Percentiles rank a stretch among this genome's conserved stretches.
phyloP scores from a whole-genome alignment of 495 filamentous ascomycete species.

The Talaromyces liani region DNA sequence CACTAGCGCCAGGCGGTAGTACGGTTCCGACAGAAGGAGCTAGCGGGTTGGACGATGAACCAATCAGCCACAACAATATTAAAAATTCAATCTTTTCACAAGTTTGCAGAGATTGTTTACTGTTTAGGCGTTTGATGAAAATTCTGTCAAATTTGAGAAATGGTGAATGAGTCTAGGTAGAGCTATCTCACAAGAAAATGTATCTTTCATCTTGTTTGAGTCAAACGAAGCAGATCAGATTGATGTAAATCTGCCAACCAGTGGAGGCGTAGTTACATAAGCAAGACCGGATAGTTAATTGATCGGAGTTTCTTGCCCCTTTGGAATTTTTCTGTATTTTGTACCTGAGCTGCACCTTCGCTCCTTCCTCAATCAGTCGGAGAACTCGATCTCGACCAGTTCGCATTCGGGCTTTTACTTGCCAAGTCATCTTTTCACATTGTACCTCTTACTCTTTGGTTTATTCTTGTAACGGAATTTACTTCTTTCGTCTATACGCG shows the following conservation, averaged over 20 bases:
- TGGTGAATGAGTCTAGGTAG: no score
- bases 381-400: not conserved
- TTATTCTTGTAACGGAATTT: not conserved
- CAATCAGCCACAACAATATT: not conserved
- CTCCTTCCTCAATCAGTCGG: not conserved
- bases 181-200: not conserved
- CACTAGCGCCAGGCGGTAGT: not conserved
- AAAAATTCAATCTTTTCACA: not conserved
- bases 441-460: not conserved
- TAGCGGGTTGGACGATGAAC: not conserved
- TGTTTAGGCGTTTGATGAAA: not conserved
- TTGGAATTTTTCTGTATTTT: constrained; percentile 4
- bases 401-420: not conserved
- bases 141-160: not conserved
- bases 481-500: not conserved
- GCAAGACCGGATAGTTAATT: not conserved
- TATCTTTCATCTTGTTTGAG: not conserved
- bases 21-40: not conserved
- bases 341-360: not conserved
- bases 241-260: not conserved
- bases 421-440: not conserved
- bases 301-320: not conserved
- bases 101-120: not conserved
- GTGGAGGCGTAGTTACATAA: not conserved
- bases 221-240: not conserved